Percentiles rank a stretch among this genome's conserved stretches.
phyloP scores from a whole-genome alignment of 2,329 filamentous ascomycete species.

The Penicillium freii region DNA sequence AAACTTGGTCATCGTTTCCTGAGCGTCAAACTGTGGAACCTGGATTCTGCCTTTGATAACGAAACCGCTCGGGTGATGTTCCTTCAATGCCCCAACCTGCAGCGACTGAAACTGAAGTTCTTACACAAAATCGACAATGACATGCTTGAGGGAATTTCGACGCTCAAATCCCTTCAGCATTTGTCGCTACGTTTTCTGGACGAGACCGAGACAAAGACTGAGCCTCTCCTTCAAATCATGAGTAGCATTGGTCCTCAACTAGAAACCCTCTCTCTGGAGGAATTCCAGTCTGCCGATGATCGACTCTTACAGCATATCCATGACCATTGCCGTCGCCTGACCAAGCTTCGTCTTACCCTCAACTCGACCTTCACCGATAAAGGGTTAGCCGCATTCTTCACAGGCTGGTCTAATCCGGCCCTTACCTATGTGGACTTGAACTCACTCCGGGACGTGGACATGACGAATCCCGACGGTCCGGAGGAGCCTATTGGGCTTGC shows the following conservation, averaged over 20 bases:
- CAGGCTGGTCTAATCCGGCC: conserved; percentile 69
- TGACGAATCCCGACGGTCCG: conserved; percentile 63
- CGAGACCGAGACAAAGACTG: conserved; percentile 54
- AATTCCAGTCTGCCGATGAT: conserved; percentile 66
- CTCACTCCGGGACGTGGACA: conserved; percentile 74
- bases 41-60: conserved; percentile 78
- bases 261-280: conserved; percentile 73
- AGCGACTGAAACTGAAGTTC: conserved; percentile 74
- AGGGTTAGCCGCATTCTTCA: conserved; percentile 71
- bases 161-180: conserved; percentile 65
- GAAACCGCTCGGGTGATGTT: conserved; percentile 63
- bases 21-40: conserved; percentile 74
- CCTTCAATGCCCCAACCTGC: conserved; percentile 64
- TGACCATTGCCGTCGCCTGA: conserved; percentile 63
- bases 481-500: conserved; percentile 69
- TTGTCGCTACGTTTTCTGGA: conserved; percentile 68
- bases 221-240: conserved; percentile 62
- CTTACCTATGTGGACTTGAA: conserved; percentile 71
- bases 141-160: conserved; percentile 64
- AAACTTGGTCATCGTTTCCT: conserved; percentile 65
- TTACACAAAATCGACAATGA: conserved; percentile 70
- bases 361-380: conserved; percentile 73
- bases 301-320: conserved; percentile 69
- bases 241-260: conserved; percentile 62
- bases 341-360: conserved; percentile 77